Evolutionary conservation across 108 stramenopile species (phyloP), one percentile per base, ranked within the genome.

Genomic region (Discostella pseudostelligera): DNA sequence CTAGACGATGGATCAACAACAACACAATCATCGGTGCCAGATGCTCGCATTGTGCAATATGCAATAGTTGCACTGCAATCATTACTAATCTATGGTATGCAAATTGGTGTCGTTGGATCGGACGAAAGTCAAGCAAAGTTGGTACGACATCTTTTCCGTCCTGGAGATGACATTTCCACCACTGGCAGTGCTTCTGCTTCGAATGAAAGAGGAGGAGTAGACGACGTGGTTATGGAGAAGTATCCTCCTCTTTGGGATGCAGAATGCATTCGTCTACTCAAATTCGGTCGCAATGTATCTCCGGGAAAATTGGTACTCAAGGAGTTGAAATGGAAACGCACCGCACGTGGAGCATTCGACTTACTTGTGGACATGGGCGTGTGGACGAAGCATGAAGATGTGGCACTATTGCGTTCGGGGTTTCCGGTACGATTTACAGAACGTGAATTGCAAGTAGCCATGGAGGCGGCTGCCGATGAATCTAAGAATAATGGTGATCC

Each of bases 401-500:
- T 83, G 56, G 62, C 81, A 8, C 64, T 92, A 50, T 56, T 92
- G 56, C 81, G 87, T 39, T 87, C 85, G 63, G 90, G 90, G 7
- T 85, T 92, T 72, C 83, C 90, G 0, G 47, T 83, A 7, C 59
- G 76, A 10, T 91, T 88, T 67, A 67, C 66, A 10, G 66, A 77
- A 9, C 51, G 48, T 5, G 85, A 91, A 53, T 35, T 69, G 24
- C 42, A 59, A 21, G 56, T 44, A 3, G 79, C 84, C 2, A 45
- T 51, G 42, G 65, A 71, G 39, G 77, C 61, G 44, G 42, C 20
- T 19, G 8, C 45, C 26, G n/a, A 8, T 47, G 56, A 50, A 9
- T 1, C 1, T 20, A 35, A 39, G 48, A 7, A 35, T 39, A 39
- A 32, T 10, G 56, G 59, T 35, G 89, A 90, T 59, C 80, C 81